Conservation (phyloP, 352 stramenopile species). For the Phytophthora sojae region DNA sequence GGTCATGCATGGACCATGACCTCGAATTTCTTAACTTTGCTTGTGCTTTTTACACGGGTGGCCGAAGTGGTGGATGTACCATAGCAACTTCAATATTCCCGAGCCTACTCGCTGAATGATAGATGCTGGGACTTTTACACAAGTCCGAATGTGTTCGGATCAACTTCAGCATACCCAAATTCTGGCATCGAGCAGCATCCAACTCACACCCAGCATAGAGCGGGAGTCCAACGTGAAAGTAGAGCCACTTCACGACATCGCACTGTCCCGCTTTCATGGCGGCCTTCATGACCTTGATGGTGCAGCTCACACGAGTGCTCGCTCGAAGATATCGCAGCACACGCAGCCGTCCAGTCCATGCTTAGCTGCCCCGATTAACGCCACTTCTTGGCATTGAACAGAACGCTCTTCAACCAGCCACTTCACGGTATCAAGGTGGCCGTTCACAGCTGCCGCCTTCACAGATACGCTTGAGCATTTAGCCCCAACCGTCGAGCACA, state of each 20-base stretch:
- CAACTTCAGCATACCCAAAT: background rate
- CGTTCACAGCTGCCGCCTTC: background rate
- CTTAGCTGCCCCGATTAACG: background rate
- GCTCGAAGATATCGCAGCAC: background rate
- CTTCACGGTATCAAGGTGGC: background rate
- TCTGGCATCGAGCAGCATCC: background rate
- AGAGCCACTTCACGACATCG: background rate
- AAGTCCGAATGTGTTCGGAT: background rate
- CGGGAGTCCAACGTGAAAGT: background rate
- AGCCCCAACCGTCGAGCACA: background rate
- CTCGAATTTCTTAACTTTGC: background rate
- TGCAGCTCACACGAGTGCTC: background rate
- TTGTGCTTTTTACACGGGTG: background rate
- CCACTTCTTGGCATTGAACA: background rate
- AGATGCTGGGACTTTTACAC: background rate
- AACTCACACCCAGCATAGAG: background rate
- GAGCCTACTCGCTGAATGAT: background rate
- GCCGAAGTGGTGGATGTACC: background rate
- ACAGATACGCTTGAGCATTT: background rate
- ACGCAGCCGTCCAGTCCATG: background rate
- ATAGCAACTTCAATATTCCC: background rate
- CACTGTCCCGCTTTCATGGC: background rate
- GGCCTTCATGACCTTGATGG: background rate
- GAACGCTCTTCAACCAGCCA: background rate
- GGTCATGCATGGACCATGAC: too few species aligned